Evolutionary conservation across 108 stramenopile species (phyloP).

Genomic region (Cyclotella choctawhatcheeana): DNA sequence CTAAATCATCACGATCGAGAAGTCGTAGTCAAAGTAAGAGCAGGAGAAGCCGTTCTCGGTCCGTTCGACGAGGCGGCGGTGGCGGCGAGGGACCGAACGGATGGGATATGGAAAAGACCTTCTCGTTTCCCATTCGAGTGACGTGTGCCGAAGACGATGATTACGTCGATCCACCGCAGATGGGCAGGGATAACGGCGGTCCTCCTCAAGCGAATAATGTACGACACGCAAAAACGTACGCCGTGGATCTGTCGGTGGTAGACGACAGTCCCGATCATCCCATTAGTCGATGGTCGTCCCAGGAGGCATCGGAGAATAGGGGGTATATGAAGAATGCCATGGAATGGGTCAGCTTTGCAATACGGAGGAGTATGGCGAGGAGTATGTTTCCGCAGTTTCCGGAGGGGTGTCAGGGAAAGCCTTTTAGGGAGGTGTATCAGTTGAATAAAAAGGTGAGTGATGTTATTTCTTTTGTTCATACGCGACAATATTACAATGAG

Average conservation of each 20-base stretch:
- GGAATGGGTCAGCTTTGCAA: conserved; percentile 53
- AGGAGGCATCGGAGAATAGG: conserved; percentile 40
- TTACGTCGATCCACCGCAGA: conserved; percentile 20
- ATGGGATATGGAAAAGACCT: conserved; percentile 38
- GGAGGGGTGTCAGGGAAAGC: conserved; percentile 80
- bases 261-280: conserved; percentile 45
- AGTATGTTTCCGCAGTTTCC: conserved; percentile 87
- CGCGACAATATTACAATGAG: not conserved
- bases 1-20: conserved; percentile 2
- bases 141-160: conserved; percentile 53
- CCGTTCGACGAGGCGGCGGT: not conserved
- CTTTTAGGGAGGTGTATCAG: conserved; percentile 89
- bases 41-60: conserved; percentile 1
- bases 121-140: conserved; percentile 51
- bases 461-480: not conserved
- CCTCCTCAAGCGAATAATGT: conserved; percentile 8
- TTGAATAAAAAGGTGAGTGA: conserved; percentile 86
- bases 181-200: not conserved
- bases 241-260: conserved; percentile 45
- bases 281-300: conserved; percentile 31
- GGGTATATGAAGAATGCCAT: conserved; percentile 51
- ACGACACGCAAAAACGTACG: conserved; percentile 43
- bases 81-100: not conserved
- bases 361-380: conserved; percentile 74
- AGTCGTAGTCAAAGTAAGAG: conserved; percentile 9